Base-by-base conservation (phyloP, 805 yeast species). In the Lachancea meyersii region DNA sequence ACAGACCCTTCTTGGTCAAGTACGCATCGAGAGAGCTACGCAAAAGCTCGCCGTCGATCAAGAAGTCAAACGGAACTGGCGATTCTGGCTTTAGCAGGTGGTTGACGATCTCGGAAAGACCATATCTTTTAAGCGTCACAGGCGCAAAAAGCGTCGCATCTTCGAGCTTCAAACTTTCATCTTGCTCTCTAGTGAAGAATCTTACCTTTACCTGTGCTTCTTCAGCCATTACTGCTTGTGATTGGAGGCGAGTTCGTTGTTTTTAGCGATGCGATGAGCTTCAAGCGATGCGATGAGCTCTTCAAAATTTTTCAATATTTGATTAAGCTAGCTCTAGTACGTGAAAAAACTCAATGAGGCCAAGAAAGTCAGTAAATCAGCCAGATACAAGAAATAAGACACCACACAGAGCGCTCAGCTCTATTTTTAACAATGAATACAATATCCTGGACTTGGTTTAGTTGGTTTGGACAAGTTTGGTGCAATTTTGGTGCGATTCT, bases 51-150 rank as follows among this genome's bases (percentile, higher is more conserved):
- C 96, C 96, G 56, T 89, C 87, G 41, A 91, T 78, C 47, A 93
- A 70, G 64, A 93, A 93, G 60, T 93, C 97, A 63, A 93, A 91
- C 17, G 97, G 97, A 41, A 87, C 76, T 1, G 93, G 80, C 35
- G 68, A 70, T 14, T 80, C 81, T 2, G 63, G 65, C 41, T 61
- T 53, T 39, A 93, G 70, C 44, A 93, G 71, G 67, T 93, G 97
- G 67, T 93, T 93, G 18, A 93, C 96, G 60, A 93, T 82, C 65
- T 93, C 97, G 4, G 96, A 86, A 31, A 93, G 73, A 44, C 98
- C 98, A 61, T 78, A 89, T 64, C 97, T 77, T 53, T 86, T 88
- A 52, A 93, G 72, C 3, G 82, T 66, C 18, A 83, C 82, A 18
- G 98, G 98, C 20, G 88, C 97, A 59, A 73, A 84, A 43, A 93